These are phyloP conservation scores for Colletotrichum liriopes DNA, from an alignment of 2,329 filamentous ascomycete species.

Conservation along the genomic window DNA sequence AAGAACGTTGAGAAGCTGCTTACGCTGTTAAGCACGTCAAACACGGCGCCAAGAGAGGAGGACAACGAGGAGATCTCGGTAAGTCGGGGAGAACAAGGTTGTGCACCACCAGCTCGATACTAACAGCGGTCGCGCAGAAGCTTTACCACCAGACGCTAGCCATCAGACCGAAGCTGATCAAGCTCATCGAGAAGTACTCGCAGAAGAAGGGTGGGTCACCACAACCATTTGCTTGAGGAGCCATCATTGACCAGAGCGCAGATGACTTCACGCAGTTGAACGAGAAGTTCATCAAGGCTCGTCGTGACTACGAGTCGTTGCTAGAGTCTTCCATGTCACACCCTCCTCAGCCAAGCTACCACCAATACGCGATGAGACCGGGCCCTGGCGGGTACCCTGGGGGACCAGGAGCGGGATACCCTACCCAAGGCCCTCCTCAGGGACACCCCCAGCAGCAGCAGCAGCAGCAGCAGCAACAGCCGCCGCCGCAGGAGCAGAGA, in stretches of 20 bases:
- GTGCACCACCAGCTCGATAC: neutral
- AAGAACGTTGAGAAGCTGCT: conserved; percentile 80
- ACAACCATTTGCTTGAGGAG: neutral
- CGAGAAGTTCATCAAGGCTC: conserved; percentile 99
- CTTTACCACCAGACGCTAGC: conserved; percentile 93
- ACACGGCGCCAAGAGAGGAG: conserved; percentile 83
- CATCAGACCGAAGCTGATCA: conserved; percentile 96
- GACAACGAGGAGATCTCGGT: conserved; percentile 98
- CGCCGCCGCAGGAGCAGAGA: conserved; percentile 58
- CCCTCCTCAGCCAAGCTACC: conserved; percentile 84
- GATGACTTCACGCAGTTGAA: conserved; percentile 99
- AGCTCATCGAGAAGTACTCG: conserved; percentile 98
- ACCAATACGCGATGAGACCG: conserved; percentile 74
- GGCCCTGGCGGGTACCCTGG: conserved; percentile 61
- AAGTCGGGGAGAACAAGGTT: conserved; percentile 49
- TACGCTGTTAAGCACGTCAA: conserved; percentile 90
- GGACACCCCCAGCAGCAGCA: conserved; percentile 42
- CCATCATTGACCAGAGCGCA: conserved; percentile 53
- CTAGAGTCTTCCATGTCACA: conserved; percentile 97
- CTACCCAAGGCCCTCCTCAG: conserved; percentile 59
- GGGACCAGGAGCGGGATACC: conserved; percentile 53
- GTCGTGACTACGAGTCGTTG: conserved; percentile 95
- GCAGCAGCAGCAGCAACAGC: conserved; percentile 39
- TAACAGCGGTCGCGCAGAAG: conserved; percentile 62
- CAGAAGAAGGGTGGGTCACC: conserved; percentile 89